Percentiles rank a stretch among this genome's conserved stretches.
Evolutionary conservation across 1,284 basidiomycete species (phyloP).

Genomic region (Rugosomyces carneus): DNA sequence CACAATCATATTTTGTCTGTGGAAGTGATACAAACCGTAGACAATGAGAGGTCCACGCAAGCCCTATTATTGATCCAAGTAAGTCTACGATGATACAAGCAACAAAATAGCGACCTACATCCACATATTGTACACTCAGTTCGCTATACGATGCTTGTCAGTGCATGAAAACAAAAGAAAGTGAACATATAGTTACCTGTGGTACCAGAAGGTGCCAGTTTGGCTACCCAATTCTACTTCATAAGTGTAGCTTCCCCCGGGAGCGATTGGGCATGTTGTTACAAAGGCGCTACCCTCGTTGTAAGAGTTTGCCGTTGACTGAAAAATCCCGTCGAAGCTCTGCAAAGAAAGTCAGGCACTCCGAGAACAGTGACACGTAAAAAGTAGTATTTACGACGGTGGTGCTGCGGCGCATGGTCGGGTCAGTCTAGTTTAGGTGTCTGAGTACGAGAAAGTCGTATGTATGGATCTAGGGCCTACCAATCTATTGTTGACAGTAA

Average conservation of each 20-base stretch:
- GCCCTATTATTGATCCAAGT: constrained; percentile 11
- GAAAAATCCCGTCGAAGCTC: constrained; percentile 26
- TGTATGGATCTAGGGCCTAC: constrained; percentile 5
- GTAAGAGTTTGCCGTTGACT: constrained; percentile 16
- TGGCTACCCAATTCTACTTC: constrained; percentile 24
- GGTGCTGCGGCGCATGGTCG: constrained; percentile 22
- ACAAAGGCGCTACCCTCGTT: constrained; percentile 24
- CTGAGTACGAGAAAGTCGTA: not conserved
- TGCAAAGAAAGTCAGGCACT: not conserved
- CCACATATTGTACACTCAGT: constrained; percentile 18
- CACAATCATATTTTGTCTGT: not conserved
- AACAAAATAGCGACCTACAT: constrained; percentile 10
- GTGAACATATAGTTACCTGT: constrained; percentile 12
- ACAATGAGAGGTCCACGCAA: constrained; percentile 22
- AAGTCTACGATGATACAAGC: not conserved
- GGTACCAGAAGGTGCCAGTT: constrained; percentile 35
- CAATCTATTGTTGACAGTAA: constrained; percentile 21
- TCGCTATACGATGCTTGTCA: constrained; percentile 1
- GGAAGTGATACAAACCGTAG: constrained; percentile 17
- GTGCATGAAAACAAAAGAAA: not conserved
- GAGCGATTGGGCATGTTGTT: constrained; percentile 41
- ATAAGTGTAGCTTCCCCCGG: constrained; percentile 40
- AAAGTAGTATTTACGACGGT: constrained; percentile 16
- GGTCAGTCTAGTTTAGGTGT: constrained; percentile 16
- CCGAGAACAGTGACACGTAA: not conserved